A percentile compares a stretch with the other conserved stretches of the same genome.
Conservation (phyloP, 371 early-diverging fungal species). For the Haplosporangium sp. region DNA sequence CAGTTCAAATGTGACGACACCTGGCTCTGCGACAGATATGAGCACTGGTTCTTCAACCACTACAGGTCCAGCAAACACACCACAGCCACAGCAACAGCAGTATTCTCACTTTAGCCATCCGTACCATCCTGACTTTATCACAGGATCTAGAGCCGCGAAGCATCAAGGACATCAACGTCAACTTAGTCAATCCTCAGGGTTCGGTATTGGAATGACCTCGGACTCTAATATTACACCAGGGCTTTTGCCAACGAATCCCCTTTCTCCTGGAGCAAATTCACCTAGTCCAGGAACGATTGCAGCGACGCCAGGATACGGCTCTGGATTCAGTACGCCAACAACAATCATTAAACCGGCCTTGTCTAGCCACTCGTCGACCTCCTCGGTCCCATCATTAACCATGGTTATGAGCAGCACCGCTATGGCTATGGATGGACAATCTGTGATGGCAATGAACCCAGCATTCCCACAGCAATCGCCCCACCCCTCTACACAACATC, state of each 20-base stretch:
- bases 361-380: conserved; percentile 32
- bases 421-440: conserved; percentile 21
- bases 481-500: not conserved
- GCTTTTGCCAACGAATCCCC: conserved; percentile 14
- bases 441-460: not conserved
- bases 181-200: conserved; percentile 26
- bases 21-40: conserved; percentile 18
- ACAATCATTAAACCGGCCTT: conserved; percentile 30
- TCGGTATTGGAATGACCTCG: conserved; percentile 11
- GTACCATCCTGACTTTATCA: conserved; percentile 33
- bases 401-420: conserved; percentile 42
- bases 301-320: conserved; percentile 11
- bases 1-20: conserved; percentile 21
- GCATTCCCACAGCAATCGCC: conserved; percentile 18
- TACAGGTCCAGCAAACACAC: conserved; percentile 12
- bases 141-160: conserved; percentile 31
- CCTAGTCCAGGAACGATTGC: conserved; percentile 23
- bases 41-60: conserved; percentile 4
- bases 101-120: conserved; percentile 42
- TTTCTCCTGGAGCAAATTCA: conserved; percentile 31
- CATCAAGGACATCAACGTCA: conserved; percentile 42
- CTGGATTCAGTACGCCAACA: conserved; percentile 12
- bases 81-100: conserved; percentile 15
- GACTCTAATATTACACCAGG: conserved; percentile 14
- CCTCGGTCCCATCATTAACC: conserved; percentile 36